These are phyloP conservation scores for Capsella bursapastoris DNA, from an alignment of 345 rosid species.

Conservation along the genomic window DNA sequence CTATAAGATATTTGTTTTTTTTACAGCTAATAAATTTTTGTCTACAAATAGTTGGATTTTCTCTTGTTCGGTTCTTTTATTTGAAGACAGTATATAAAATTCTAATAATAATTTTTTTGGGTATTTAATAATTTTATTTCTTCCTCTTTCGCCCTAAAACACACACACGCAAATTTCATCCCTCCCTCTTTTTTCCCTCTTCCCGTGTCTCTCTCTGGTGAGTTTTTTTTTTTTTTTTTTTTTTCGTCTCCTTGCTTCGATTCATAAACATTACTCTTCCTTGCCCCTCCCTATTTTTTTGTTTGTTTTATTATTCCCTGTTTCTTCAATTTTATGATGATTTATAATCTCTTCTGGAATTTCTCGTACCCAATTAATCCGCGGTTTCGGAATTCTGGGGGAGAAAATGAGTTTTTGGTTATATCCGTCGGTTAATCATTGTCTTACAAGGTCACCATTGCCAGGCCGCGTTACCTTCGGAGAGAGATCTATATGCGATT, in stretches of 20 bases:
- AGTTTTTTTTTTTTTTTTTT: neutral
- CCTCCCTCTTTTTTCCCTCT: conserved; percentile 31
- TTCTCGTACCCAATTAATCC: neutral
- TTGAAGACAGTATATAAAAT: no score
- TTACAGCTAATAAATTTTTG: no score
- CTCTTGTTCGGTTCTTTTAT: no score
- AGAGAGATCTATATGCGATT: conserved; percentile 24
- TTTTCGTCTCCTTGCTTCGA: neutral
- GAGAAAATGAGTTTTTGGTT: neutral
- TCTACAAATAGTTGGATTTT: no score
- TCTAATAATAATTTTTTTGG: no score
- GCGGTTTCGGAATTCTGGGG: neutral
- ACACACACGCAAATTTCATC: neutral
- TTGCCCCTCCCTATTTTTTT: no score
- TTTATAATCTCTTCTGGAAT: neutral
- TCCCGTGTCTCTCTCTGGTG: conserved; percentile 33
- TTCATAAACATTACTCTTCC: neutral
- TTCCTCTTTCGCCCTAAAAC: conserved; percentile 2
- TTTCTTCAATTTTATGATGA: neutral
- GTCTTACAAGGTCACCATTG: conserved; percentile 7
- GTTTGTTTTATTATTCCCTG: neutral
- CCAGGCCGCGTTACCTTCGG: conserved; percentile 8
- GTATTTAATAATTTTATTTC: no score
- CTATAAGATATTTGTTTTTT: no score
- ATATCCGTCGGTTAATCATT: conserved; percentile 11